Conservation (phyloP, 2,329 filamentous ascomycete species). For the Stemphylium lycopersici region DNA sequence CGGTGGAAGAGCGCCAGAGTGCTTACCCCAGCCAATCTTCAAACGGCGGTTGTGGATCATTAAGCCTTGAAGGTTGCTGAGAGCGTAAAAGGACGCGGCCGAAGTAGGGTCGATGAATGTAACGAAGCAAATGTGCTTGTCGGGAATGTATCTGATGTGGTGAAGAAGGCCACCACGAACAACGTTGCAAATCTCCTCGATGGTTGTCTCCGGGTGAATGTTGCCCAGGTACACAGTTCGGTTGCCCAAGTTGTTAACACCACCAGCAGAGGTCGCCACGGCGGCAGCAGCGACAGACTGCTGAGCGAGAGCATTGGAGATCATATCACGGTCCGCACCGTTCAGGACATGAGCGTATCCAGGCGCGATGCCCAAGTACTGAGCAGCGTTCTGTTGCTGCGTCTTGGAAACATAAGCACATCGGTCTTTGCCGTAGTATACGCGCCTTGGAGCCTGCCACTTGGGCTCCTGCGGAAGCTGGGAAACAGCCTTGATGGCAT, state of each 20-base stretch:
- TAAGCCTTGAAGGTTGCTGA: conserved; percentile 95
- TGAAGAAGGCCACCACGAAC: conserved; percentile 94
- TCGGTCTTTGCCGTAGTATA: conserved; percentile 98
- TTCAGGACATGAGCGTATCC: conserved; percentile 97
- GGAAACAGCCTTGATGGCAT: conserved; percentile 96
- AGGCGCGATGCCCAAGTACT: conserved; percentile 95
- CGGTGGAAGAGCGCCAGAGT: conserved; percentile 92
- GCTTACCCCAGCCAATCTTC: conserved; percentile 99
- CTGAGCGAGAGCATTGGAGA: conserved; percentile 93
- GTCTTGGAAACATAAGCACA: conserved; percentile 99
- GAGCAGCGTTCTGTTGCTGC: conserved; percentile 97
- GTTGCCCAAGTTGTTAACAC: conserved; percentile 97
- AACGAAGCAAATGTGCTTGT: conserved; percentile 99
- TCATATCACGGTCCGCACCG: conserved; percentile 92
- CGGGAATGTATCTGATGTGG: conserved; percentile 98
- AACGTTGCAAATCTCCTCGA: conserved; percentile 99
- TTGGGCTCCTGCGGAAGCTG: conserved; percentile 95
- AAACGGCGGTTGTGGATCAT: conserved; percentile 99
- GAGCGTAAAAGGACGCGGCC: conserved; percentile 94
- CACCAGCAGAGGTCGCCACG: conserved; percentile 93
- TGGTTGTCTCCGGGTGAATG: conserved; percentile 97
- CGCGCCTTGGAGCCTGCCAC: conserved; percentile 93
- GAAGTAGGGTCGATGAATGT: conserved; percentile 99
- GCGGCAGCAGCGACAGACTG: conserved; percentile 97
- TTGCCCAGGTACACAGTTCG: conserved; percentile 97